A percentile compares a stretch with the other conserved stretches of the same genome.
Evolutionary conservation across 176 grass and related monocot genomes (phyloP).

Genomic region (Carex pumila): DNA sequence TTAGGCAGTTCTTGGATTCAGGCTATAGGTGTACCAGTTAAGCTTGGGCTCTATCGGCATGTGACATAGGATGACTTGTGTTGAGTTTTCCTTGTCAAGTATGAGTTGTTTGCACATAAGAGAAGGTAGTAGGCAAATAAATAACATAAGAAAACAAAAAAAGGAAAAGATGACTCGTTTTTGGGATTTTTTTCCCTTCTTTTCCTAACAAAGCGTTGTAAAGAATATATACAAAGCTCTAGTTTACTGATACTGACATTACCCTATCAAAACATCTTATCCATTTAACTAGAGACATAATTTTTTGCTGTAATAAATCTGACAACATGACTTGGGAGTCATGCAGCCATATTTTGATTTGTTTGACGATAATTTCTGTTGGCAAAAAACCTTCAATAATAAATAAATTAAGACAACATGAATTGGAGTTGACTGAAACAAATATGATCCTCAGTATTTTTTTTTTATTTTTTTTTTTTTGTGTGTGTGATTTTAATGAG

Average conservation of each 20-base stretch:
- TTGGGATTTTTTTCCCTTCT: not conserved
- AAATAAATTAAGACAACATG: no score
- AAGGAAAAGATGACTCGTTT: not conserved
- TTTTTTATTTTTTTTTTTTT: no score
- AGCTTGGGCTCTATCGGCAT: slow-evolving; percentile 33
- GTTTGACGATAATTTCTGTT: no score
- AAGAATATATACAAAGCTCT: not conserved
- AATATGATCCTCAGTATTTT: no score
- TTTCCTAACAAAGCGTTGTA: not conserved
- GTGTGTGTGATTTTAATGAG: not conserved
- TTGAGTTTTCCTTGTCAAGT: not conserved
- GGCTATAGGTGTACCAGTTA: slow-evolving; percentile 54
- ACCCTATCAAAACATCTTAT: not conserved
- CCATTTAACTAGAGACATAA: not conserved
- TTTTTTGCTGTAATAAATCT: not conserved
- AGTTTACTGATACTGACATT: not conserved
- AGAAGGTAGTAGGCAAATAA: not conserved
- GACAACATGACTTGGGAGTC: no score
- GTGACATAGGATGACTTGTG: not conserved
- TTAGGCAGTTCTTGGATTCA: slow-evolving; percentile 75
- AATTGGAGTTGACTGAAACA: not conserved
- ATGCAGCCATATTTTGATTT: no score
- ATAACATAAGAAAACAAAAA: not conserved
- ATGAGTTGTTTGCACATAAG: not conserved
- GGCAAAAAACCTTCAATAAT: no score